Evolutionary conservation across 768 basidiomycete genomes (phyloP).

Genomic region (Leccinellum luteum): DNA sequence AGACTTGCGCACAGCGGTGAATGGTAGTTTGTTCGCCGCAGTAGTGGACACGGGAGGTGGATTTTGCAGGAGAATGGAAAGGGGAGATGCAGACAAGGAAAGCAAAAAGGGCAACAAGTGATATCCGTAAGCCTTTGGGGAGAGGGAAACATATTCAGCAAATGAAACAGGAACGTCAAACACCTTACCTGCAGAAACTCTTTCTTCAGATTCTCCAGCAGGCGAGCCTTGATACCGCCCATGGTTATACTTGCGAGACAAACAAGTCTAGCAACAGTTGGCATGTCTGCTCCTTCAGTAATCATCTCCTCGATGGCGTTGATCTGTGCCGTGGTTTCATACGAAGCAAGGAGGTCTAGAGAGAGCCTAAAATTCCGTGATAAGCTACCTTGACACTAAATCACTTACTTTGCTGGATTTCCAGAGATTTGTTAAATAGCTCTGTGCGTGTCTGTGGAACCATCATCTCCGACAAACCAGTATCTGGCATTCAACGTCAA

Average conservation of each 20-base stretch:
- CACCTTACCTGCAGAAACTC: slow-evolving; percentile 79
- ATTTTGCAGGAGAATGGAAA: slow-evolving; percentile 65
- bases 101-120: slow-evolving; percentile 66
- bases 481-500: slow-evolving; percentile 54
- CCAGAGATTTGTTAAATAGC: slow-evolving; percentile 85
- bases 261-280: slow-evolving; percentile 71
- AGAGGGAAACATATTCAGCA: slow-evolving; percentile 20
- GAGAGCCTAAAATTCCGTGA: slow-evolving; percentile 5
- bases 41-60: slow-evolving; percentile 57
- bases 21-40: slow-evolving; percentile 63
- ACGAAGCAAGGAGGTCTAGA: slow-evolving; percentile 90
- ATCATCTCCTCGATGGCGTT: slow-evolving; percentile 89
- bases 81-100: slow-evolving; percentile 60
- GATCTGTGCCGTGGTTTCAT: slow-evolving; percentile 78
- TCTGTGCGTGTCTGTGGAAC: slow-evolving; percentile 83
- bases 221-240: slow-evolving; percentile 85
- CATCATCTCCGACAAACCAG: slow-evolving; percentile 89
- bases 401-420: slow-evolving; percentile 89
- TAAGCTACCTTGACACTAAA: slow-evolving; percentile 1
- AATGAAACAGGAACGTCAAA: neutral
- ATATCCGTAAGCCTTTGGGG: slow-evolving; percentile 68
- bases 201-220: slow-evolving; percentile 83
- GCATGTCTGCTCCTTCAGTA: slow-evolving; percentile 81
- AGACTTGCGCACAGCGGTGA: slow-evolving; percentile 69
- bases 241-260: slow-evolving; percentile 83